Conservation (phyloP, 1,284 basidiomycete species). For the Schizophyllum amplum region DNA sequence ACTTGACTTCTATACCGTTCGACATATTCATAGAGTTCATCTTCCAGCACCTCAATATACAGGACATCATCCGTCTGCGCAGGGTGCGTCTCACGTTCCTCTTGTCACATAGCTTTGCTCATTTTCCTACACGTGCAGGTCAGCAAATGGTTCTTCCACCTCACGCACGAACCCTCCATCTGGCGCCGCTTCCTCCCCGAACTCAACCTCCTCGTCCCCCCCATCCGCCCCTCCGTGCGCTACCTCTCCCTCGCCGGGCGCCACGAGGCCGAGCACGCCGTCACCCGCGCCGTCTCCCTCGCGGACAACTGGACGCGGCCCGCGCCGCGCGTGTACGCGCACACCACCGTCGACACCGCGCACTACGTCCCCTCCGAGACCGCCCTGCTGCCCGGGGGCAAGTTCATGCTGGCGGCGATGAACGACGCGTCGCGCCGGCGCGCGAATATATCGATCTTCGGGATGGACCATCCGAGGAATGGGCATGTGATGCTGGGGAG, state of each 20-base stretch:
- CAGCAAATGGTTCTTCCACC: conserved; percentile 43
- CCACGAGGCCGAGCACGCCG: conserved; percentile 54
- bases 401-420: conserved; percentile 57
- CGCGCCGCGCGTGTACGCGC: conserved; percentile 27
- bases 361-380: conserved; percentile 44
- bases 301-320: conserved; percentile 47
- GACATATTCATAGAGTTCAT: conserved; percentile 43
- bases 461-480: conserved; percentile 46
- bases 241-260: conserved; percentile 37
- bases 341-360: conserved; percentile 29
- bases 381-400: conserved; percentile 59
- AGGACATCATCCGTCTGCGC: conserved; percentile 48
- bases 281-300: conserved; percentile 51
- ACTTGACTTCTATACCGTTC: conserved; percentile 19
- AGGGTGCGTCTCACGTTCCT: conserved; percentile 26
- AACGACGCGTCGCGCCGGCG: conserved; percentile 32
- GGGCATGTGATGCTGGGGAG: conserved; percentile 40
- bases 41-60: conserved; percentile 37
- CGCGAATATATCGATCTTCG: conserved; percentile 46
- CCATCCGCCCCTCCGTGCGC: conserved; percentile 50
- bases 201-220: conserved; percentile 49
- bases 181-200: conserved; percentile 58
- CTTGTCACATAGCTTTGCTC: neutral
- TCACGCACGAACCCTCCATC: conserved; percentile 58
- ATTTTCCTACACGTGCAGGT: conserved; percentile 28